Evolutionary conservation across 2,329 filamentous ascomycete genomes (phyloP).

Genomic region (Thermomyces lanuginosus): DNA sequence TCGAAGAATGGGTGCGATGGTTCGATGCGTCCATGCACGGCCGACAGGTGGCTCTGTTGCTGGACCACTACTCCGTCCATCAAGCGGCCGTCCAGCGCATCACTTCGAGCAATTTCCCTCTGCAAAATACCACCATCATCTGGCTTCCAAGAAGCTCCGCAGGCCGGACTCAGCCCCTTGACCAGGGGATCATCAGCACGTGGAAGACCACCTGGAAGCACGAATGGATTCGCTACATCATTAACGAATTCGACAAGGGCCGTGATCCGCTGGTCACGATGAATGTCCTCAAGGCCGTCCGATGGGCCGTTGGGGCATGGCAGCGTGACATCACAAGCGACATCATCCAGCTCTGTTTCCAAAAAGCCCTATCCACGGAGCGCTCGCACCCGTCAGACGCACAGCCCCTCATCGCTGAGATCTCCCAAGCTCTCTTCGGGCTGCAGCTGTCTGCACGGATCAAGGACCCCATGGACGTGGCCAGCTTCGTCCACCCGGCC

Average conservation of each 20-base stretch:
- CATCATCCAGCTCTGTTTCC: slow-evolving; percentile 5
- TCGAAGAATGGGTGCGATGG: slow-evolving; percentile 7
- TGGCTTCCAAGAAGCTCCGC: slow-evolving; percentile 6
- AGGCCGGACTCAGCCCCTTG: slow-evolving; percentile 6
- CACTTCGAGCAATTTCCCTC: slow-evolving; percentile 3
- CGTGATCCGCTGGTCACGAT: slow-evolving; percentile 2
- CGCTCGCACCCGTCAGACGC: not conserved
- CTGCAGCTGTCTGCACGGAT: slow-evolving; percentile 3
- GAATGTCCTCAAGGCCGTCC: slow-evolving; percentile 5
- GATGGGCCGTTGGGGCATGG: slow-evolving; percentile 6
- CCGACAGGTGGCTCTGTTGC: slow-evolving; percentile 7
- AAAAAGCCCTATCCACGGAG: slow-evolving; percentile 3
- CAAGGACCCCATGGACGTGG: slow-evolving; percentile 3
- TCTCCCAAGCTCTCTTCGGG: slow-evolving; percentile 2
- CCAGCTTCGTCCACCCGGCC: slow-evolving; percentile 2
- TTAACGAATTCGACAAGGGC: not conserved
- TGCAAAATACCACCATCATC: slow-evolving; percentile 6
- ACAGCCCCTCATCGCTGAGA: slow-evolving; percentile 2
- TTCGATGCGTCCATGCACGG: slow-evolving; percentile 5
- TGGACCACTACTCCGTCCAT: slow-evolving; percentile 8
- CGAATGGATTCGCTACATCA: slow-evolving; percentile 2
- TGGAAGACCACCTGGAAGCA: slow-evolving; percentile 3
- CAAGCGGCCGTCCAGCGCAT: slow-evolving; percentile 2
- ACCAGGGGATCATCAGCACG: slow-evolving; percentile 6
- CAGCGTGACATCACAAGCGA: slow-evolving; percentile 2